Base-by-base conservation (phyloP, 805 yeast genomes). In the Starmerella etchellsii region DNA sequence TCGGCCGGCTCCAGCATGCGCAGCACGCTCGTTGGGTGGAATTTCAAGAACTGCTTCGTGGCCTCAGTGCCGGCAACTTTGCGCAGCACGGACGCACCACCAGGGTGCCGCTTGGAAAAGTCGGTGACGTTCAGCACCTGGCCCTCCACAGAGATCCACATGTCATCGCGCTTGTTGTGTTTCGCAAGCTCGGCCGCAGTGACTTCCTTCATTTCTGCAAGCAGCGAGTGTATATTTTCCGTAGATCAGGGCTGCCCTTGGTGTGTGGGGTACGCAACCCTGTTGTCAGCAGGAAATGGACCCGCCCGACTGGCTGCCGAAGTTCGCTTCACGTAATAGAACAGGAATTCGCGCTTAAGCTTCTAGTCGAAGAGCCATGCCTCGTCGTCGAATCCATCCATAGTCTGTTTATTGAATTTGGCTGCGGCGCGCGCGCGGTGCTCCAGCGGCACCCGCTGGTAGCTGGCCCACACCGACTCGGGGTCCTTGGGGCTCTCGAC, bases 1-100 rank as follows among this genome's bases (percentile, higher is more conserved):
- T 77, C 76, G 23, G 73, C 73, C 22, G 56, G 57, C 15, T 76
- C 71, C 27, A 81, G 63, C 55, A 67, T 73, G 29, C 73, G 76
- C 40, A 88, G 67, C 6, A 83, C 80, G 52, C 85, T 95, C n/a
- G 78, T 73, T 0, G 97, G 91, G 60, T 88, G 98, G 45, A 88
- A 69, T 16, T 94, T 95, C 44, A 79, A 82, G 56, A 84, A 88
- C 9, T 82, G 74, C 52, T 78, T 76, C 7, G 91, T 78, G 10
- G 88, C 94, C 52, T 81, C 84, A 44, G 71, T 74, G 13, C 91
- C 91, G n/a, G 69, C 70, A 30, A 60, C 75, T 54, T 71, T 72
- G 41, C 71, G 58, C 27, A 75, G 71, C 40, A 74, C 68, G 4
- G 63, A 66, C 16, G 68, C 53, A 3, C 81, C 81, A 25, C 81